Percentiles rank a stretch among this genome's conserved stretches.
Conservation (phyloP, 169 alveolate genomes). For the Plasmodium fragile region DNA sequence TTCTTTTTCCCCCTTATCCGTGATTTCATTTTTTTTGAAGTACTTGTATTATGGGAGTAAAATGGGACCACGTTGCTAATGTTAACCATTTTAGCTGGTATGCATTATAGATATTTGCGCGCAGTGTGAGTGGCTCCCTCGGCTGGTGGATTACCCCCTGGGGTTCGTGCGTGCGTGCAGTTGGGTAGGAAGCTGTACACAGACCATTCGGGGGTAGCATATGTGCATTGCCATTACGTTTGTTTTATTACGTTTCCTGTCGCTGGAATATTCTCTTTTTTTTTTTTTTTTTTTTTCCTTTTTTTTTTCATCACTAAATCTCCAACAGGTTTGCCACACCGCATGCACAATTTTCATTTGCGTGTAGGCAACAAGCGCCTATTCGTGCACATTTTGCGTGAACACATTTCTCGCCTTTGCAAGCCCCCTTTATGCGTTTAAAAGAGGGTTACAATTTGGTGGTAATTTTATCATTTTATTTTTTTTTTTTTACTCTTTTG, state of each 20-base stretch:
- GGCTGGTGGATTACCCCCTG: neutral
- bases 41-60: neutral
- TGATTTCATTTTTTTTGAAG: neutral
- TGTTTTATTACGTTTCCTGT: neutral
- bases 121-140: neutral
- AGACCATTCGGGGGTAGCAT: neutral
- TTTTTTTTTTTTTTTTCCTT: neutral
- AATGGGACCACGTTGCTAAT: neutral
- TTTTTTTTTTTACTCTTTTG: neutral
- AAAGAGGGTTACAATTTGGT: neutral
- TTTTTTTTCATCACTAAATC: neutral
- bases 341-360: neutral
- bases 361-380: neutral
- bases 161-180: neutral
- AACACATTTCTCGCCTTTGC: neutral
- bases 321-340: neutral
- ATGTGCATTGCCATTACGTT: neutral
- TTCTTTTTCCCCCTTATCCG: conserved; percentile 1
- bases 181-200: neutral
- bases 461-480: neutral
- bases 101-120: neutral
- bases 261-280: neutral
- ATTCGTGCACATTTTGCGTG: neutral
- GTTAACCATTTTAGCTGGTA: neutral
- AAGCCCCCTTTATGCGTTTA: neutral